Conservation (phyloP, 1,284 basidiomycete genomes). For the Ustilago loliicola region DNA sequence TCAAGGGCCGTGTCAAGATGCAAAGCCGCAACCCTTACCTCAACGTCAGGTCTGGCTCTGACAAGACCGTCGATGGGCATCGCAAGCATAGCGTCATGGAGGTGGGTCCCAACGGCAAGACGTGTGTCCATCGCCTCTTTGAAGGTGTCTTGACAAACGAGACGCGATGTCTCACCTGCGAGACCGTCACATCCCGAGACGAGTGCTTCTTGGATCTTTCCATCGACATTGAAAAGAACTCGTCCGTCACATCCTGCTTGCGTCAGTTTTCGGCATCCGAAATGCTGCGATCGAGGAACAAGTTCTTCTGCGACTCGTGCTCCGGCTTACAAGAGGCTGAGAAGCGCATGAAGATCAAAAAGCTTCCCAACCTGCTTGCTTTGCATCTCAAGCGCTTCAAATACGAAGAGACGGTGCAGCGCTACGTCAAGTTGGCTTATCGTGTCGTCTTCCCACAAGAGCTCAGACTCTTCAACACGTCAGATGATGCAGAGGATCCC, state of each 20-base stretch:
- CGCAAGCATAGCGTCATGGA: slow-evolving; percentile 66
- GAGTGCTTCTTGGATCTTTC: slow-evolving; percentile 96
- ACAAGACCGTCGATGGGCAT: slow-evolving; percentile 29
- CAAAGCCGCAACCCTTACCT: slow-evolving; percentile 47
- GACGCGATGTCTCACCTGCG: slow-evolving; percentile 95
- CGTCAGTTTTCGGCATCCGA: slow-evolving; percentile 96
- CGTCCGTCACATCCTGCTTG: slow-evolving; percentile 92
- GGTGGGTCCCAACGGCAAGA: slow-evolving; percentile 73
- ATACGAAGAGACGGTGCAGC: slow-evolving; percentile 88
- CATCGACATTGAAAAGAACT: slow-evolving; percentile 97
- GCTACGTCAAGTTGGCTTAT: slow-evolving; percentile 93
- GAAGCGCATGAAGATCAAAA: slow-evolving; percentile 98
- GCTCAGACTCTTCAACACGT: slow-evolving; percentile 94
- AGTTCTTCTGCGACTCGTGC: slow-evolving; percentile 98
- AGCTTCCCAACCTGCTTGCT: slow-evolving; percentile 91
- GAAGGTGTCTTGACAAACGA: slow-evolving; percentile 95
- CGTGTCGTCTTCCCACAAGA: slow-evolving; percentile 96
- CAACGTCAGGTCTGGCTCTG: slow-evolving; percentile 24
- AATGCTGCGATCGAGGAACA: slow-evolving; percentile 97
- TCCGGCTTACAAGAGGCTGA: slow-evolving; percentile 97
- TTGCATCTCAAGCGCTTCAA: slow-evolving; percentile 98
- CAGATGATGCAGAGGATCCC: slow-evolving; percentile 90
- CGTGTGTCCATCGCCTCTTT: slow-evolving; percentile 90
- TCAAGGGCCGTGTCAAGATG: slow-evolving; percentile 36
- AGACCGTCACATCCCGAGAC: slow-evolving; percentile 88